Percentiles rank a stretch among this genome's conserved stretches.
Conservation (phyloP, 208 protist species). For the Naegleria lovaniensis region DNA sequence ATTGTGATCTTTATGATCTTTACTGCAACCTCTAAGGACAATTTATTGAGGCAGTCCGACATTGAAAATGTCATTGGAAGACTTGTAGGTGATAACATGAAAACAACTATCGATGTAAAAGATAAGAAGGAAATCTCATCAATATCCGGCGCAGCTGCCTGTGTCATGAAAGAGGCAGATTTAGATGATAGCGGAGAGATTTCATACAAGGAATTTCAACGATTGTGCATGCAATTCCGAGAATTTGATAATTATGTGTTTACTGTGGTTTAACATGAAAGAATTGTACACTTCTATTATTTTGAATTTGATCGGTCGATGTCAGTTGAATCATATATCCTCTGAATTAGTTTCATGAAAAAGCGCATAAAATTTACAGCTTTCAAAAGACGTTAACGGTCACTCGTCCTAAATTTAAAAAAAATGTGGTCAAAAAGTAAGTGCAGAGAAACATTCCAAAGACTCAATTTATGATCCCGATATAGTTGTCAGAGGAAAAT, state of each 20-base stretch:
- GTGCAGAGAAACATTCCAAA: too few relatives aligned
- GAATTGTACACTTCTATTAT: too few relatives aligned
- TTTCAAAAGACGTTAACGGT: too few relatives aligned
- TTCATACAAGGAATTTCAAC: slow-evolving; percentile 12
- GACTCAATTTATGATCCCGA: too few relatives aligned
- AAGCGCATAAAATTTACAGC: too few relatives aligned
- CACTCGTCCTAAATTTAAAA: neutral
- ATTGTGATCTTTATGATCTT: neutral
- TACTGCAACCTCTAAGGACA: neutral
- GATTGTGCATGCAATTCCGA: neutral
- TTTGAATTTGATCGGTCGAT: too few relatives aligned
- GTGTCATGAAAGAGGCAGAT: neutral
- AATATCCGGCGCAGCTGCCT: neutral
- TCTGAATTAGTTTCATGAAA: too few relatives aligned
- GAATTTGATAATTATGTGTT: slow-evolving; percentile 4
- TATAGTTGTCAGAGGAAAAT: neutral
- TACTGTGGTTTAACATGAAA: neutral
- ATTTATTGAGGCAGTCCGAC: neutral
- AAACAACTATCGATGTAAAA: neutral
- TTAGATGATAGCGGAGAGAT: neutral
- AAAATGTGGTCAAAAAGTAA: neutral
- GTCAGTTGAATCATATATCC: too few relatives aligned
- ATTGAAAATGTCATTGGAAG: neutral
- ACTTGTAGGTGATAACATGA: slow-evolving; percentile 3
- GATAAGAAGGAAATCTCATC: neutral